Evolutionary conservation across 805 yeast genomes (phyloP).

Genomic region (Yamadazyma takamatsuzukensis): DNA sequence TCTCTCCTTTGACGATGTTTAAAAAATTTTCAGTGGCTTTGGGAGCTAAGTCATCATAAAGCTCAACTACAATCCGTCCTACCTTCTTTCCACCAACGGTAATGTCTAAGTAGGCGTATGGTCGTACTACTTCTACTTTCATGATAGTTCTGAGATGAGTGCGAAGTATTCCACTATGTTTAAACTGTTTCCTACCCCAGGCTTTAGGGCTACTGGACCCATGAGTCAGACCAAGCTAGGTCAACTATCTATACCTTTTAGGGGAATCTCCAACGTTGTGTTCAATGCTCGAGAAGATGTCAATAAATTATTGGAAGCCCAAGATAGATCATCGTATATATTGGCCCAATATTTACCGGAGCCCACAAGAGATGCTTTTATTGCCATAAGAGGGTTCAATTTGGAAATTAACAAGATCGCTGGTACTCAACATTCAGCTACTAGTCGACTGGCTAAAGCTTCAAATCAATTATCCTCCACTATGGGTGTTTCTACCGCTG

Average conservation of each 20-base stretch:
- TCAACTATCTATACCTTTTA: no score
- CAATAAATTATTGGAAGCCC: conserved; percentile 37
- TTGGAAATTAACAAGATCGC: conserved; percentile 55
- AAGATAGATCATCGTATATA: conserved; percentile 62
- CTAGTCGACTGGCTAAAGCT: conserved; percentile 25
- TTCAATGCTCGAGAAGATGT: conserved; percentile 41
- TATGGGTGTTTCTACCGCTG: conserved; percentile 38
- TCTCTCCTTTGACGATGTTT: conserved; percentile 37
- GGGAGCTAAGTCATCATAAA: conserved; percentile 52
- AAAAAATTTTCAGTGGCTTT: conserved; percentile 50
- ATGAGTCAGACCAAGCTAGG: no score
- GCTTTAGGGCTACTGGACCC: no score
- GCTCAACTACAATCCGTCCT: conserved; percentile 63
- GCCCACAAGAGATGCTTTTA: conserved; percentile 56
- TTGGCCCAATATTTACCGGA: conserved; percentile 68
- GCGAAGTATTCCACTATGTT: no score
- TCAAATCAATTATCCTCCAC: conserved; percentile 24
- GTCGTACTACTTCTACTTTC: conserved; percentile 29
- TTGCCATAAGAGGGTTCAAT: conserved; percentile 65
- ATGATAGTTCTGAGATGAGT: conserved; percentile 16
- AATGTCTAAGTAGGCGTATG: conserved; percentile 50
- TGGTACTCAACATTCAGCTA: conserved; percentile 20
- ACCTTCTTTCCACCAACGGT: conserved; percentile 34
- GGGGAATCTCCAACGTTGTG: conserved; percentile 2
- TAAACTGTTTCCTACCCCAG: no score